A percentile compares a stretch with the other conserved stretches of the same genome.
phyloP scores from a whole-genome alignment of 306 rosid species.

The Casuarina glauca region DNA sequence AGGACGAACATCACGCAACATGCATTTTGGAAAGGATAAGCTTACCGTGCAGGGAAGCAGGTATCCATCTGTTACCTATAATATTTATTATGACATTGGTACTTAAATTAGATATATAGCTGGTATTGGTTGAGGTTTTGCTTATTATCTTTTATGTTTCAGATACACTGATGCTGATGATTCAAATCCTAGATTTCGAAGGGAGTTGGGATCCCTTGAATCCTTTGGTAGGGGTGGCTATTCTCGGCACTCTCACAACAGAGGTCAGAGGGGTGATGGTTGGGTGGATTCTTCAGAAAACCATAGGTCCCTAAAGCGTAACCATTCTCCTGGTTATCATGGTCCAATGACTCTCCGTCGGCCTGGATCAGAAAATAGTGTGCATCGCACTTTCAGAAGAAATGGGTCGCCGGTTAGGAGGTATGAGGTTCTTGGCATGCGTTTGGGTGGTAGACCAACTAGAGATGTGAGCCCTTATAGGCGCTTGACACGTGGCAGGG shows the following conservation, averaged over 20 bases:
- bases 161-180: conserved; percentile 5
- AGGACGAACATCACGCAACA: neutral
- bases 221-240: conserved; percentile 7
- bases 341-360: neutral
- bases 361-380: neutral
- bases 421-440: neutral
- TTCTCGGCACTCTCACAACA: neutral
- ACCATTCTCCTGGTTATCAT: conserved; percentile 9
- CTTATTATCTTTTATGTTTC: neutral
- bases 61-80: neutral
- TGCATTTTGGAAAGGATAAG: neutral
- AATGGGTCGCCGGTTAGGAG: neutral
- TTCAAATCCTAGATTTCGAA: conserved; percentile 1
- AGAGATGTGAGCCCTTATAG: conserved; percentile 1
- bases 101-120: neutral
- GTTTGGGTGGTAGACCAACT: neutral
- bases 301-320: neutral
- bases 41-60: conserved; percentile 7
- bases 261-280: neutral
- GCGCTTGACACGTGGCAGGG: conserved; percentile 6
- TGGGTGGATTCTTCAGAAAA: conserved; percentile 3
- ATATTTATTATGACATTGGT: neutral
- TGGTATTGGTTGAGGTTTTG: neutral
- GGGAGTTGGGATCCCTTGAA: neutral
- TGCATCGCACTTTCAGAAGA: neutral